A percentile compares a stretch with the other conserved stretches of the same genome.
Evolutionary conservation across 331 rosid genomes (phyloP).

Genomic region (Pyracantha coccinea): DNA sequence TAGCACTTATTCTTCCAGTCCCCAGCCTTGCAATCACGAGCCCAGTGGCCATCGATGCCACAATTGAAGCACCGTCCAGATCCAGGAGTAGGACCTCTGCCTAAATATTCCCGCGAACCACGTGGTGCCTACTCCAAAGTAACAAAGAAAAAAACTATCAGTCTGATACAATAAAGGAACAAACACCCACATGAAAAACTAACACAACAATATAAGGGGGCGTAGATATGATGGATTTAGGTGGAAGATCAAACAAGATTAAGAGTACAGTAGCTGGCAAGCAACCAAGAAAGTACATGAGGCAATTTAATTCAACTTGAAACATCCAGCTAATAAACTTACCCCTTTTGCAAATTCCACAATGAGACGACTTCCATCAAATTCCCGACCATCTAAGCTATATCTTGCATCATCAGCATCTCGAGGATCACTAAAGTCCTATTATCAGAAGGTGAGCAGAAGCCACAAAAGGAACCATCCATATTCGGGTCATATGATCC

Average conservation of each 20-base stretch:
- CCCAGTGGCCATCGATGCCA: slow-evolving; percentile 94
- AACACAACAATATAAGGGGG: background rate
- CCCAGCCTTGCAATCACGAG: slow-evolving; percentile 90
- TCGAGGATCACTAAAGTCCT: slow-evolving; percentile 86
- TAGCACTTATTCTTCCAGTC: slow-evolving; percentile 99
- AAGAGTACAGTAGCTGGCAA: background rate
- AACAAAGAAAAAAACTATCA: background rate
- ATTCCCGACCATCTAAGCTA: slow-evolving; percentile 68
- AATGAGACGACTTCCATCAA: slow-evolving; percentile 68
- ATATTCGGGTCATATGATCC: slow-evolving; percentile 16
- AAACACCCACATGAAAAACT: background rate
- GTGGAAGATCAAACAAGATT: background rate
- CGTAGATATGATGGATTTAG: background rate
- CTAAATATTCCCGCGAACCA: slow-evolving; percentile 54
- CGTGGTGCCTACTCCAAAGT: slow-evolving; percentile 48
- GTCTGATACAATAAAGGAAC: background rate
- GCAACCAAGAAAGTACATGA: background rate
- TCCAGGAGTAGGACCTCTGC: slow-evolving; percentile 88
- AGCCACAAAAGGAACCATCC: slow-evolving; percentile 16
- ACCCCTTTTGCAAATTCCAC: slow-evolving; percentile 94
- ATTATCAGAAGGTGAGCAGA: slow-evolving; percentile 22
- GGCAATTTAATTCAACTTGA: background rate
- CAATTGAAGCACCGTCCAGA: slow-evolving; percentile 91
- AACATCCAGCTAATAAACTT: slow-evolving; percentile 3
- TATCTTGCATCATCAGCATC: slow-evolving; percentile 95